Conservation (phyloP, 2,329 filamentous ascomycete genomes). For the Claviceps purpurea region DNA sequence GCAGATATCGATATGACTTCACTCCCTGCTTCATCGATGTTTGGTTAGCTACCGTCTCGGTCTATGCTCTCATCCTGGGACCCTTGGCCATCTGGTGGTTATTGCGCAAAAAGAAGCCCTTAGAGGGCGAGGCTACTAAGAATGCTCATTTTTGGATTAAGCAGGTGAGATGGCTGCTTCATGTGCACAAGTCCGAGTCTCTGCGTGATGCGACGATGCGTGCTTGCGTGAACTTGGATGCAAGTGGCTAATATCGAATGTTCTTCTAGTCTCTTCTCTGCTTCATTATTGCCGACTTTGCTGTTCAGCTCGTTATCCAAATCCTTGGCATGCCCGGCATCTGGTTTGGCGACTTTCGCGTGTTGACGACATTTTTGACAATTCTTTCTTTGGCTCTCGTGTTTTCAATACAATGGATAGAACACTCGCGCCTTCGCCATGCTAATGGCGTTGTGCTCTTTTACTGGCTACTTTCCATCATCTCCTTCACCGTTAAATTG, state of each 20-base stretch:
- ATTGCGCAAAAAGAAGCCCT: constrained; percentile 47
- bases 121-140: constrained; percentile 51
- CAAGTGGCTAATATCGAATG: neutral
- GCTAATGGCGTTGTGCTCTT: constrained; percentile 81
- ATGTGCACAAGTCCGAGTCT: neutral
- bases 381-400: constrained; percentile 61
- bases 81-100: constrained; percentile 69
- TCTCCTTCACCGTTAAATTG: constrained; percentile 68
- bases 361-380: constrained; percentile 65
- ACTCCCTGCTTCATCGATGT: constrained; percentile 96
- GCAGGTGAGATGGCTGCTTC: constrained; percentile 41
- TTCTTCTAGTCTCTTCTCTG: constrained; percentile 37
- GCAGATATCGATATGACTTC: constrained; percentile 77
- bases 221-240: neutral
- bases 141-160: constrained; percentile 92
- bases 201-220: neutral
- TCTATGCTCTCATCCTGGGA: constrained; percentile 67
- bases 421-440: constrained; percentile 70
- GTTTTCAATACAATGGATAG: constrained; percentile 70
- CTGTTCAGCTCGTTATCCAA: constrained; percentile 63
- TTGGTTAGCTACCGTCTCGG: constrained; percentile 66
- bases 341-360: constrained; percentile 72
- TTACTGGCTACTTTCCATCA: constrained; percentile 80
- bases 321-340: constrained; percentile 53
- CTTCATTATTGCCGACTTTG: constrained; percentile 53